Conservation (phyloP, 495 filamentous ascomycete species). For the Trypethelium eluteriae region DNA sequence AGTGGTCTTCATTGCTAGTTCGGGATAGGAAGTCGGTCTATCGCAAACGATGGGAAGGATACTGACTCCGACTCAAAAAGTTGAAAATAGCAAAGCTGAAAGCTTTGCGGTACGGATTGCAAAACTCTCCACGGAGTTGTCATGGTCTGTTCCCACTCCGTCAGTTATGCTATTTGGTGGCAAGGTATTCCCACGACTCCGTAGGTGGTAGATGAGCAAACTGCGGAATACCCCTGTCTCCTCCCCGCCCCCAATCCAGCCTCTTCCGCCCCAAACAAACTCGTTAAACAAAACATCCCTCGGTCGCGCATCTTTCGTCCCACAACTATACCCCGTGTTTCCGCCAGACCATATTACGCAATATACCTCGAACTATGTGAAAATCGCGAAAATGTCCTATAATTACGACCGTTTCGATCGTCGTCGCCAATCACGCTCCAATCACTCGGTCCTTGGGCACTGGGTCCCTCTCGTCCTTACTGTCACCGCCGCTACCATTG, state of each 20-base stretch:
- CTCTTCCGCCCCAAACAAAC: neutral
- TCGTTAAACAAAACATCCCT: slow-evolving; percentile 14
- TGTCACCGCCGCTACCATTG: slow-evolving; percentile 73
- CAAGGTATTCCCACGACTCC: too few relatives aligned
- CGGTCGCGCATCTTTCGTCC: neutral
- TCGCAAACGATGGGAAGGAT: too few relatives aligned
- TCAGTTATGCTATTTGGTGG: too few relatives aligned
- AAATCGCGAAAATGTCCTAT: slow-evolving; percentile 60
- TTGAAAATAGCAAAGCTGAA: too few relatives aligned
- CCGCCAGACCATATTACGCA: neutral
- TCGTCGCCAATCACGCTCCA: slow-evolving; percentile 9
- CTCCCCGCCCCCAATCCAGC: neutral
- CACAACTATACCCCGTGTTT: neutral
- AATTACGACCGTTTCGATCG: slow-evolving; percentile 52
- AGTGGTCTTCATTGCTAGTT: too few relatives aligned
- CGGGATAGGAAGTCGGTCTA: too few relatives aligned
- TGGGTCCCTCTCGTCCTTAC: slow-evolving; percentile 82
- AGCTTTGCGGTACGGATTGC: too few relatives aligned
- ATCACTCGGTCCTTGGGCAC: slow-evolving; percentile 66
- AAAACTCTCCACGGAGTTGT: too few relatives aligned
- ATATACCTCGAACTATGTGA: slow-evolving; percentile 1
- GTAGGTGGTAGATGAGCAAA: neutral
- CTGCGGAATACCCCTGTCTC: neutral
- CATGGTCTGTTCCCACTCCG: too few relatives aligned
- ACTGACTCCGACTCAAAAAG: too few relatives aligned